Evolutionary conservation across 2,329 filamentous ascomycete species (phyloP), one percentile per base, ranked within the genome.

Genomic region (Pleurostoma richardsiae): DNA sequence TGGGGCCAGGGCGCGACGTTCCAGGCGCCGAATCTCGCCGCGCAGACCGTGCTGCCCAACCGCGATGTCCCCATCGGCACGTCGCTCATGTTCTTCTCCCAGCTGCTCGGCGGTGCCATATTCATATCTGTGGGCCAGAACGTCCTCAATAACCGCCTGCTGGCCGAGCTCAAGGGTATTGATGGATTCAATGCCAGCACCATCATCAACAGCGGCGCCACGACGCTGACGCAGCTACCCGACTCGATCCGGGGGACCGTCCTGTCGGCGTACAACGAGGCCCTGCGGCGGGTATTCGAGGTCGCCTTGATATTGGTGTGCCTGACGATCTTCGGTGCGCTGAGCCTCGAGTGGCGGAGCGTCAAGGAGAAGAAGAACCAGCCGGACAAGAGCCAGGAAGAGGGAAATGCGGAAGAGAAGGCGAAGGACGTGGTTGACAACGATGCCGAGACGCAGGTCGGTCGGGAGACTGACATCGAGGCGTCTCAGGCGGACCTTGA

Each of bases 331-430:
- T 36, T 84, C 6, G 83, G 79, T 1, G 70, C 74, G 0, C 55
- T 72, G 1, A 65, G 68, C 5, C 74, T 87, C 54, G 77, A 87
- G 65, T 88, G 82, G 82, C 77, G 58, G 48, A 71, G 63, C 43
- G 65, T 71, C 29, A 71, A 69, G 60, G 56, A 64, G 51, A 48
- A 54, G 50, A 55, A 56, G 43, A 42, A 39, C 39, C 46, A 41
- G 43, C 42, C 30, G 1, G 30, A 31, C 7, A 42, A 36, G 31
- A 45, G 42, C 2, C 56, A 54, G n/a, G 46, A 53, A 38, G 56
- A 58, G 48, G 47, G 40, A 10, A 46, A 29, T 28, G 36, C 40
- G 19, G 44, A 29, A 30, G 36, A 47, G 6, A 44, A 39, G 42
- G 10, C 19, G 33, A 19, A 6, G 4, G 42, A 39, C 2, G 8